Percentiles rank a stretch among this genome's conserved stretches.
Conservation (phyloP, 257 asterid species). For the Solanum commersonii region DNA sequence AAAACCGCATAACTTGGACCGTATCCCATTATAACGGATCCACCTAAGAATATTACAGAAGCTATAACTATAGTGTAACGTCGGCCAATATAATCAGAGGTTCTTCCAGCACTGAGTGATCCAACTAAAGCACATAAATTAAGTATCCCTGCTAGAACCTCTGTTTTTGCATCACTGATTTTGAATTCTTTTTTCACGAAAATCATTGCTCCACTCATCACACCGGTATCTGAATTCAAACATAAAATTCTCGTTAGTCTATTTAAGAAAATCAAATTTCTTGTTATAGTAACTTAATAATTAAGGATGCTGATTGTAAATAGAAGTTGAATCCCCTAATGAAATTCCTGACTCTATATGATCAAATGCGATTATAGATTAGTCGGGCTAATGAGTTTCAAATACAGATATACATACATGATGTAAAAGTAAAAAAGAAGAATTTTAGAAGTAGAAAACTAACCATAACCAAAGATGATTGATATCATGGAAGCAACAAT, state of each 20-base stretch:
- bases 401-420: not conserved
- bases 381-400: not conserved
- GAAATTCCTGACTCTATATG: too few species aligned
- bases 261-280: not conserved
- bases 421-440: not conserved
- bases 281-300: too few species aligned
- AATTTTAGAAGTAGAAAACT: not conserved
- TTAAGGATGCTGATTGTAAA: not conserved
- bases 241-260: not conserved
- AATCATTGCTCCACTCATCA: slow-evolving; percentile 82
- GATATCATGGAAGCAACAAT: slow-evolving; percentile 65
- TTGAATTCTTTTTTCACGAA: slow-evolving; percentile 58
- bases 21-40: slow-evolving; percentile 63
- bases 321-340: not conserved
- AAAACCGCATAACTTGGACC: slow-evolving; percentile 46
- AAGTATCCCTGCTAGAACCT: slow-evolving; percentile 56
- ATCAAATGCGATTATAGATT: too few species aligned
- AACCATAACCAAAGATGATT: slow-evolving; percentile 69
- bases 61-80: slow-evolving; percentile 48
- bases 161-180: slow-evolving; percentile 36
- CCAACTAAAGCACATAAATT: slow-evolving; percentile 64
- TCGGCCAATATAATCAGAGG: slow-evolving; percentile 60
- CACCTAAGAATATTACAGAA: slow-evolving; percentile 47
- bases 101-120: slow-evolving; percentile 58
- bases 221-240: slow-evolving; percentile 53